Evolutionary conservation across 2,329 filamentous ascomycete genomes (phyloP).

Genomic region (Diatrype stigma): DNA sequence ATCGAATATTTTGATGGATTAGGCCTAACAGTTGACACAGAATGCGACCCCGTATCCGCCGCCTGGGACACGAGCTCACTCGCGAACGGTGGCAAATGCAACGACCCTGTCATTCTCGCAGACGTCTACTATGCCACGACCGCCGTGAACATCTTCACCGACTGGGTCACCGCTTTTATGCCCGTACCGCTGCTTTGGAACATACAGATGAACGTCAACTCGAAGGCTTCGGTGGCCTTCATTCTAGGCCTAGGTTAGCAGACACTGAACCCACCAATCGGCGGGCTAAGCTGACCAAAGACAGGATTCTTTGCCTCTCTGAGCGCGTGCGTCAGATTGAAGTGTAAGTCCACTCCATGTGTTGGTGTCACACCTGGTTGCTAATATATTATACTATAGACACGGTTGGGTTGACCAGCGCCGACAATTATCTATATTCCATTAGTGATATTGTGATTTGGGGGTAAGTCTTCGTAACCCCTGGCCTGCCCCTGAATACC

Average conservation of each 20-base stretch:
- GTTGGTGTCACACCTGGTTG: neutral
- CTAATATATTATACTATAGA: neutral
- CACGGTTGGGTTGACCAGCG: slow-evolving; percentile 12
- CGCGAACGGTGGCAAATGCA: slow-evolving; percentile 8
- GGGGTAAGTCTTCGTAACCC: slow-evolving; percentile 7
- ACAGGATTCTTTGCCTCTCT: slow-evolving; percentile 11
- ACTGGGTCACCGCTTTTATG: slow-evolving; percentile 15
- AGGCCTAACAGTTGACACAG: neutral
- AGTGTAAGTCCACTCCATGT: slow-evolving; percentile 2
- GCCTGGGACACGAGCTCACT: slow-evolving; percentile 10
- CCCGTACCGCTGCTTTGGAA: slow-evolving; percentile 18
- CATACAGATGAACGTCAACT: slow-evolving; percentile 14
- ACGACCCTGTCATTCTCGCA: slow-evolving; percentile 7
- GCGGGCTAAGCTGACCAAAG: neutral
- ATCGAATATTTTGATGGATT: neutral
- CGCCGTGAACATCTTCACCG: slow-evolving; percentile 16
- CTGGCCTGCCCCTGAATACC: neutral
- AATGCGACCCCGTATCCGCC: slow-evolving; percentile 9
- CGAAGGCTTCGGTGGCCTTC: slow-evolving; percentile 14
- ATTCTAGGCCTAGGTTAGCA: slow-evolving; percentile 14
- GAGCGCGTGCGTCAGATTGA: slow-evolving; percentile 13
- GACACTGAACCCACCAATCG: neutral
- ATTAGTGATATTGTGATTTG: slow-evolving; percentile 16
- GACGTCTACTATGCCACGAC: slow-evolving; percentile 18
- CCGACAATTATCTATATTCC: slow-evolving; percentile 13